A percentile compares a stretch with the other conserved stretches of the same genome.
These are phyloP conservation scores for Waltergamsia citrina DNA, from an alignment of 2,329 filamentous ascomycete genomes.

Conservation along the genomic window DNA sequence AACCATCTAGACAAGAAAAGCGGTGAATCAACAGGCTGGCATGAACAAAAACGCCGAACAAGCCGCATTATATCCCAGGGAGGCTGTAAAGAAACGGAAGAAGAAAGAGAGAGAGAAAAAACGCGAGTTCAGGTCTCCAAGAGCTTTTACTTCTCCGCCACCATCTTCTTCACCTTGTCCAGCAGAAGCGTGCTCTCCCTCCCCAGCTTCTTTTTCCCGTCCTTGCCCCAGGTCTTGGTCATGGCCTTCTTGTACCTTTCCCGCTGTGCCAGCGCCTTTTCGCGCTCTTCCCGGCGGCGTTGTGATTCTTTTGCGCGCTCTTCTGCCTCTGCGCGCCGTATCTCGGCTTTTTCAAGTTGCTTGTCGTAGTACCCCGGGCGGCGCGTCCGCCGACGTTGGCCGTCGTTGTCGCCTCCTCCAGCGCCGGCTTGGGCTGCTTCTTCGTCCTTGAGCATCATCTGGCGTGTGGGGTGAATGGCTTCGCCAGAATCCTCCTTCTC, in stretches of 20 bases:
- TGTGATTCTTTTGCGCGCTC: conserved; percentile 29
- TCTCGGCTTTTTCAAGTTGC: conserved; percentile 41
- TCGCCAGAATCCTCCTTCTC: conserved; percentile 11
- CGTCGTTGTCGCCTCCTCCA: conserved; percentile 13
- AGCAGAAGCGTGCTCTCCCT: conserved; percentile 71
- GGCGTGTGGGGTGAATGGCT: conserved; percentile 24
- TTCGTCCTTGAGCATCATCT: conserved; percentile 29
- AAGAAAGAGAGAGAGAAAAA: neutral
- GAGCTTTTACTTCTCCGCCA: conserved; percentile 22
- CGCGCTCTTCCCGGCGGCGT: conserved; percentile 50
- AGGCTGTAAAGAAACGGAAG: neutral
- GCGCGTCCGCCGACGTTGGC: conserved; percentile 22
- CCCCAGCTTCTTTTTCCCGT: conserved; percentile 72
- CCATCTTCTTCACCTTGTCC: conserved; percentile 67
- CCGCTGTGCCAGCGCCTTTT: conserved; percentile 55
- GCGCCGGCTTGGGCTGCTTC: conserved; percentile 21
- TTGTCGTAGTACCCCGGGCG: conserved; percentile 55
- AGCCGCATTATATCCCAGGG: no score
- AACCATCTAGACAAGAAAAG: no score
- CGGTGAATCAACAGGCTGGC: no score
- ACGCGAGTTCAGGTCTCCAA: neutral
- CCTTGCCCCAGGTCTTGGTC: conserved; percentile 64
- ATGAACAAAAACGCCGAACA: no score
- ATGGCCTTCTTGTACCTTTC: conserved; percentile 56
- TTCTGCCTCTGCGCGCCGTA: conserved; percentile 30